phyloP scores from a whole-genome alignment of 2,329 filamentous ascomycete species.

The Eurotiales sp. region DNA sequence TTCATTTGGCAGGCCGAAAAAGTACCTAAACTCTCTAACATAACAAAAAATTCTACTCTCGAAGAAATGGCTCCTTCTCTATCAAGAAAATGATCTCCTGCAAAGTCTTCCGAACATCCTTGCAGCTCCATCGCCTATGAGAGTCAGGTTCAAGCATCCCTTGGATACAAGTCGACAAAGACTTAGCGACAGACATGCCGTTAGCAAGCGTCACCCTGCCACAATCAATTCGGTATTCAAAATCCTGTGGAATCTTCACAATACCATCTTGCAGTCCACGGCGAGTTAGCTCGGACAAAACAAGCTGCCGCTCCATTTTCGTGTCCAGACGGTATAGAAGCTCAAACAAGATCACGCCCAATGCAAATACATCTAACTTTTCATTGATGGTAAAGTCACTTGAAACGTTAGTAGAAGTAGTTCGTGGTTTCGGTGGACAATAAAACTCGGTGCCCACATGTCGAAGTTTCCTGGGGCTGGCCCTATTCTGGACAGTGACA shows the following conservation, averaged over 20 bases:
- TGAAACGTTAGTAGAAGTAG: constrained; percentile 12
- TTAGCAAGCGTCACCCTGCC: constrained; percentile 25
- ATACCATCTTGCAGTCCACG: constrained; percentile 14
- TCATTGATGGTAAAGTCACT: constrained; percentile 38
- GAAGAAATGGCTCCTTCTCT: constrained; percentile 34
- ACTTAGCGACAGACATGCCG: constrained; percentile 28
- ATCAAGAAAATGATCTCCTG: constrained; percentile 56
- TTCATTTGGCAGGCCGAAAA: background rate
- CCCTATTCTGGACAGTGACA: constrained; percentile 18
- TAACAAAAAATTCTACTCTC: background rate
- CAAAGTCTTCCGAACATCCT: constrained; percentile 32
- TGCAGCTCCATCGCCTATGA: constrained; percentile 34
- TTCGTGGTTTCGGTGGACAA: constrained; percentile 43
- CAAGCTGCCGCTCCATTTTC: constrained; percentile 45
- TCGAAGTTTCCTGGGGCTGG: constrained; percentile 28
- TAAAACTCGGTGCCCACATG: constrained; percentile 62
- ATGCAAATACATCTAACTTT: constrained; percentile 58
- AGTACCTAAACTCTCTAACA: background rate
- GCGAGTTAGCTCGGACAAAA: constrained; percentile 39
- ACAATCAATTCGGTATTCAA: constrained; percentile 34
- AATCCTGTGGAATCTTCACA: constrained; percentile 33
- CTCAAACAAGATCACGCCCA: constrained; percentile 62
- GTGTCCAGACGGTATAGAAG: constrained; percentile 54
- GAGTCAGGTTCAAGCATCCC: constrained; percentile 41
- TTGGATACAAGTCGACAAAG: constrained; percentile 34